A percentile compares a stretch with the other conserved stretches of the same genome.
phyloP scores from a whole-genome alignment of 1,139 yeast species.

The Sugiyamaella grinbergsii region DNA sequence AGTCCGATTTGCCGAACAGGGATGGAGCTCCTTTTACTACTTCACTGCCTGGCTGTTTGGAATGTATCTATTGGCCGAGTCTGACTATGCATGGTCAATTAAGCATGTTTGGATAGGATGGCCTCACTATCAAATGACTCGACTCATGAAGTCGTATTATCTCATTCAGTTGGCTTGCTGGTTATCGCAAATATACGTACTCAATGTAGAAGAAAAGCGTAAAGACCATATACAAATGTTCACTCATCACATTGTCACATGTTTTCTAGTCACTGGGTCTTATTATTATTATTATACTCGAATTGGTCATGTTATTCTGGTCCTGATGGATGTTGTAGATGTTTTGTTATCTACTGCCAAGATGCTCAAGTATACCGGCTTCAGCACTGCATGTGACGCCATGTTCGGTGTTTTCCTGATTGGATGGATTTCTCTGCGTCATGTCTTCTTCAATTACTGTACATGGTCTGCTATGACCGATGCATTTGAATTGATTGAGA shows the following conservation, averaged over 20 bases:
- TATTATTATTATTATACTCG: slow-evolving; percentile 72
- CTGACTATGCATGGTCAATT: slow-evolving; percentile 62
- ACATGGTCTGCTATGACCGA: slow-evolving; percentile 47
- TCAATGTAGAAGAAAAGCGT: slow-evolving; percentile 75
- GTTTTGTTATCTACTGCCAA: slow-evolving; percentile 72
- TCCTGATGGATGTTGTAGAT: slow-evolving; percentile 84
- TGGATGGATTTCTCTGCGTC: slow-evolving; percentile 73
- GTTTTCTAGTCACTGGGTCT: slow-evolving; percentile 66
- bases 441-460: slow-evolving; percentile 70
- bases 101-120: slow-evolving; percentile 67
- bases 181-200: slow-evolving; percentile 76
- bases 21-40: slow-evolving; percentile 75
- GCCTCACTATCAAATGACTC: slow-evolving; percentile 61
- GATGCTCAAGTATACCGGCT: slow-evolving; percentile 72
- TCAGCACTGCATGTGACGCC: slow-evolving; percentile 59
- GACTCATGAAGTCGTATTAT: slow-evolving; percentile 66
- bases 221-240: slow-evolving; percentile 88
- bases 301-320: slow-evolving; percentile 75
- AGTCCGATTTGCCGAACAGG: slow-evolving; percentile 81
- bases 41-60: slow-evolving; percentile 60
- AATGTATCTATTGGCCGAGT: slow-evolving; percentile 54
- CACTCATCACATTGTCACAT: slow-evolving; percentile 82
- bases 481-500: slow-evolving; percentile 35
- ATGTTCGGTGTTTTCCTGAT: slow-evolving; percentile 68
- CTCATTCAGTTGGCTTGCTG: slow-evolving; percentile 72